These are phyloP conservation scores for Fusarium nematophilum DNA, from an alignment of 2,329 filamentous ascomycete genomes.

Conservation along the genomic window DNA sequence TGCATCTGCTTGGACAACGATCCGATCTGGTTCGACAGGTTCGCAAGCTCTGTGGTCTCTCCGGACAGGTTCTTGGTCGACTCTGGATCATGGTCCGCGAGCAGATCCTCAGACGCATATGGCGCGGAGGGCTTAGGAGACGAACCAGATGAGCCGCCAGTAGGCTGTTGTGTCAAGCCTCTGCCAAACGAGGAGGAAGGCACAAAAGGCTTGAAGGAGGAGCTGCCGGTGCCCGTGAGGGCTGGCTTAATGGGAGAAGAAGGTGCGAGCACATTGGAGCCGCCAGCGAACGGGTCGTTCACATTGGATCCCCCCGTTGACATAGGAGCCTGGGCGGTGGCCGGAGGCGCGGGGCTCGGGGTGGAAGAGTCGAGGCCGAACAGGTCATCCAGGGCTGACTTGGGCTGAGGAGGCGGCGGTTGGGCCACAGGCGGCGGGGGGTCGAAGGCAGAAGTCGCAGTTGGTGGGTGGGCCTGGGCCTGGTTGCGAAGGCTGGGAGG, in stretches of 20 bases:
- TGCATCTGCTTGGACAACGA: slow-evolving; percentile 94
- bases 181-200: slow-evolving; percentile 94
- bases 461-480: slow-evolving; percentile 60
- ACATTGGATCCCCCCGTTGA: slow-evolving; percentile 79
- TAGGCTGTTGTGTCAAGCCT: slow-evolving; percentile 79
- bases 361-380: slow-evolving; percentile 85
- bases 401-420: slow-evolving; percentile 62
- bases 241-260: slow-evolving; percentile 66
- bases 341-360: slow-evolving; percentile 59
- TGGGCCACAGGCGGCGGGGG: slow-evolving; percentile 53
- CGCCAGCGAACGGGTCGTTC: slow-evolving; percentile 72
- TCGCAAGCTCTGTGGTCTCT: slow-evolving; percentile 92
- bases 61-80: slow-evolving; percentile 87
- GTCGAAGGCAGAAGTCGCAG: slow-evolving; percentile 66
- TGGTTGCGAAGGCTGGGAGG: slow-evolving; percentile 85
- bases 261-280: slow-evolving; percentile 58
- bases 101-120: slow-evolving; percentile 79
- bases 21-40: slow-evolving; percentile 94
- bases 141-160: slow-evolving; percentile 67
- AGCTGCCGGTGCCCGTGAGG: slow-evolving; percentile 52
- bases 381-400: slow-evolving; percentile 90
- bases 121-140: slow-evolving; percentile 50
- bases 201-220: slow-evolving; percentile 87
- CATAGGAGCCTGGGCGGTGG: slow-evolving; percentile 70
- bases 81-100: slow-evolving; percentile 91